Conservation (phyloP, 2,329 filamentous ascomycete species). For the Didymosphaeria variabile region DNA sequence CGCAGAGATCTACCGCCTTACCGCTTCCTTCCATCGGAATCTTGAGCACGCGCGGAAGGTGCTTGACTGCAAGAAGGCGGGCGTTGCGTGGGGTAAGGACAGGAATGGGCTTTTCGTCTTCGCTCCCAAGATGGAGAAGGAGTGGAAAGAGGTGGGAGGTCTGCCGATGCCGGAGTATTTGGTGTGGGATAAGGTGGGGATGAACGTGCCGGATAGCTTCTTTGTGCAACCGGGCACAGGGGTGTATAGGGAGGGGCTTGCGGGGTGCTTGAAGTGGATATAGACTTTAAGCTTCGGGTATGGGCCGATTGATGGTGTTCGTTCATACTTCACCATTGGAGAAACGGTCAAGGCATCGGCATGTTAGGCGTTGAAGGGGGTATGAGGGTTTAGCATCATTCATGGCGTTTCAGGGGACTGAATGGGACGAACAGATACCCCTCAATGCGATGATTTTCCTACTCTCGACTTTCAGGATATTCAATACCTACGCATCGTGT, state of each 20-base stretch:
- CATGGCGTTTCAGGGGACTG: too few relatives aligned
- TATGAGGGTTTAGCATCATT: too few relatives aligned
- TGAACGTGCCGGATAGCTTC: conserved; percentile 17
- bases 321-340: too few relatives aligned
- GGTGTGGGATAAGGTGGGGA: conserved; percentile 14
- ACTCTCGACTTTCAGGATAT: too few relatives aligned
- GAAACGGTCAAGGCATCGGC: too few relatives aligned
- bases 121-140: not conserved
- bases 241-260: conserved; percentile 4
- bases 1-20: conserved; percentile 9
- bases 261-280: not conserved
- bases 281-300: not conserved
- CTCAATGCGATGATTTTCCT: too few relatives aligned
- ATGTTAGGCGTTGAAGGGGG: too few relatives aligned
- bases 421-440: too few relatives aligned
- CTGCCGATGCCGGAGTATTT: conserved; percentile 16
- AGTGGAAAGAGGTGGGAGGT: conserved; percentile 6
- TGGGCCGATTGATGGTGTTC: too few relatives aligned
- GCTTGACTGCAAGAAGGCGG: not conserved
- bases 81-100: not conserved
- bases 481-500: too few relatives aligned
- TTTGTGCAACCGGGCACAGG: conserved; percentile 12
- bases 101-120: not conserved
- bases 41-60: not conserved
- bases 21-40: not conserved